These are phyloP conservation scores for Platanthera zijinensis DNA, from an alignment of 106 monocot species.

Conservation along the genomic window DNA sequence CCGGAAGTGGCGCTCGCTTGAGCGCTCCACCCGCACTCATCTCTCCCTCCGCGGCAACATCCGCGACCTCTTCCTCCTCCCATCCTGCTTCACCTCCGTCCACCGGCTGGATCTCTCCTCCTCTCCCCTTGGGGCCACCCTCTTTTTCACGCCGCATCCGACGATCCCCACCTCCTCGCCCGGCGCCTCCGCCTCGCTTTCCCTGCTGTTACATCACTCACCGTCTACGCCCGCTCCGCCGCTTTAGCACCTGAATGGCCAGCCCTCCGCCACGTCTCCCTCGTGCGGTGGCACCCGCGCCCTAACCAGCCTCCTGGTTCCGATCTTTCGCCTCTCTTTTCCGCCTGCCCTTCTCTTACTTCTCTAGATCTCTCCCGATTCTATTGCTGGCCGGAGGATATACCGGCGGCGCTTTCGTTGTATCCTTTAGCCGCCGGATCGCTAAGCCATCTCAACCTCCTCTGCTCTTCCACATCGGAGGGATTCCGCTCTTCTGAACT, in stretches of 20 bases:
- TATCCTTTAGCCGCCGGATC: constrained; percentile 17
- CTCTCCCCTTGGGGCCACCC: constrained; percentile 88
- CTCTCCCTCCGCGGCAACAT: constrained; percentile 81
- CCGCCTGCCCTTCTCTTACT: constrained; percentile 24
- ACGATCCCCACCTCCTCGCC: constrained; percentile 20
- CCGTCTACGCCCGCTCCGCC: constrained; percentile 60
- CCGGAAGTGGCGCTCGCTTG: constrained; percentile 39
- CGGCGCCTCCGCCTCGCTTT: constrained; percentile 39
- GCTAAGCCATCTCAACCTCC: constrained; percentile 47
- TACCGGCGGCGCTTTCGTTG: constrained; percentile 41
- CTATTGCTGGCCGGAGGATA: constrained; percentile 95
- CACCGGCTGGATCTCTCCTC: constrained; percentile 69
- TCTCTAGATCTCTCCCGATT: constrained; percentile 73
- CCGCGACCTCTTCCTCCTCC: constrained; percentile 52
- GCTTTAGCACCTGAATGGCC: constrained; percentile 45
- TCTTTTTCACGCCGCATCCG: background rate
- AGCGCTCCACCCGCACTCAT: constrained; percentile 59
- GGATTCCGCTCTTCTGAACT: constrained; percentile 66
- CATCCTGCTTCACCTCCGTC: constrained; percentile 59
- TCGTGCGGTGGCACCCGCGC: constrained; percentile 90
- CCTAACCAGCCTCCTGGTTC: constrained; percentile 33
- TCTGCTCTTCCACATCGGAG: constrained; percentile 34
- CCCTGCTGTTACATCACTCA: constrained; percentile 44
- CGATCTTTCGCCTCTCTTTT: constrained; percentile 50
- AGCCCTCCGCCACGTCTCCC: constrained; percentile 31